phyloP scores from a whole-genome alignment of 139 green algal species.

The Volvox africanus region DNA sequence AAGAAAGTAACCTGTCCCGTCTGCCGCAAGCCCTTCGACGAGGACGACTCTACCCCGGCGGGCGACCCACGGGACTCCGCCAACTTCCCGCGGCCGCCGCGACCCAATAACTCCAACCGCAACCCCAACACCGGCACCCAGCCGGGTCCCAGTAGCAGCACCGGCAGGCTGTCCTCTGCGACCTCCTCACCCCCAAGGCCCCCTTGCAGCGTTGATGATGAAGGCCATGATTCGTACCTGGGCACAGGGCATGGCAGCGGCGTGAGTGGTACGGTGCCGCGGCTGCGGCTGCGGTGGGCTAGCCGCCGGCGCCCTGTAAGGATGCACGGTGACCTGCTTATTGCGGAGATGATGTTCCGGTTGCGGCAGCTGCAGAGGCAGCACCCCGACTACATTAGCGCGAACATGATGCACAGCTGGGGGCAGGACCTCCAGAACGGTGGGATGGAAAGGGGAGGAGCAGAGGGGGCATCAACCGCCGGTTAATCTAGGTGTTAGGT shows the following conservation, averaged over 20 bases:
- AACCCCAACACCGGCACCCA: not conserved
- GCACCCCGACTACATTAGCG: conserved; percentile 63
- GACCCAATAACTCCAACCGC: not conserved
- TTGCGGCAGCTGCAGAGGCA: conserved; percentile 45
- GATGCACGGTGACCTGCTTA: conserved; percentile 23
- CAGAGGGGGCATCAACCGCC: too few relatives aligned
- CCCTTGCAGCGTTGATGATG: conserved; percentile 35
- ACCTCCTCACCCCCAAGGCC: not conserved
- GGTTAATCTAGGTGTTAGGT: too few relatives aligned
- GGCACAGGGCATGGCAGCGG: not conserved
- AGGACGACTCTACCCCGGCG: conserved; percentile 12
- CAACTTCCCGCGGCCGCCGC: not conserved
- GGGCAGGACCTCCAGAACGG: conserved; percentile 49
- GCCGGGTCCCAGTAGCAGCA: not conserved
- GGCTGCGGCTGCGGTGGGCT: conserved; percentile 42
- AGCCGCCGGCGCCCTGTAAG: not conserved
- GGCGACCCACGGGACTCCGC: not conserved
- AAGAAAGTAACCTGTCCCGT: conserved; percentile 64
- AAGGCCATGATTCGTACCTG: not conserved
- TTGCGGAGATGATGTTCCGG: conserved; percentile 54
- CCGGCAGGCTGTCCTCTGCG: not conserved
- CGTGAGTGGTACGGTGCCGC: not conserved
- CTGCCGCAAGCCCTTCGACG: conserved; percentile 60
- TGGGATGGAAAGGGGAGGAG: not conserved
- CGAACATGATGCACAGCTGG: conserved; percentile 57